Evolutionary conservation across 2,329 filamentous ascomycete genomes (phyloP).

Genomic region (Sordariomycetes sp.): DNA sequence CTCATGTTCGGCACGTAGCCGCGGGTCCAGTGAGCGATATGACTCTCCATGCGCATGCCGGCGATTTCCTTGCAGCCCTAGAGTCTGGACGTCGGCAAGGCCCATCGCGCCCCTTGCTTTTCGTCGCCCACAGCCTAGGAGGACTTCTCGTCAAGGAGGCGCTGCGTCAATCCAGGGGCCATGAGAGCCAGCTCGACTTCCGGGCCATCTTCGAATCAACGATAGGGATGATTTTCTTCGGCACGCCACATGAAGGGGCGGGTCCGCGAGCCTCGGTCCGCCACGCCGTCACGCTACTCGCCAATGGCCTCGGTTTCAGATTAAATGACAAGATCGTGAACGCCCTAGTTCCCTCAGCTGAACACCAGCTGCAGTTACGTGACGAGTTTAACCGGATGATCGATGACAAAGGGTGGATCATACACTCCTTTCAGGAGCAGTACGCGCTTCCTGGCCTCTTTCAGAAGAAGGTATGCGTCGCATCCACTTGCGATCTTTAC

Average conservation of each 20-base stretch:
- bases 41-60: conserved; percentile 19
- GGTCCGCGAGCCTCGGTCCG: conserved; percentile 9
- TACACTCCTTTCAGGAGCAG: neutral
- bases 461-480: no score
- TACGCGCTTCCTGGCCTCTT: no score
- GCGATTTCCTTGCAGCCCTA: conserved; percentile 20
- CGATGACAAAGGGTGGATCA: neutral
- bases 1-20: conserved; percentile 14
- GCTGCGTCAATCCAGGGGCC: conserved; percentile 7
- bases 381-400: neutral
- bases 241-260: conserved; percentile 19
- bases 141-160: conserved; percentile 21
- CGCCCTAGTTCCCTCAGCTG: neutral
- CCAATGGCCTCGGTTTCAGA: neutral
- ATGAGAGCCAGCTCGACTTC: conserved; percentile 6
- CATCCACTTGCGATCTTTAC: no score
- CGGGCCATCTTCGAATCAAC: conserved; percentile 12
- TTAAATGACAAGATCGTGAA: neutral
- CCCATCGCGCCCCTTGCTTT: conserved; percentile 14
- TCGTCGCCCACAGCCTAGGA: conserved; percentile 22
- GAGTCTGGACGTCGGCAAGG: conserved; percentile 15
- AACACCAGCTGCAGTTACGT: neutral
- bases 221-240: conserved; percentile 19
- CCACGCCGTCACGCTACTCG: neutral
- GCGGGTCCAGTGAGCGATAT: conserved; percentile 13